phyloP scores from a whole-genome alignment of 2,329 filamentous ascomycete genomes.

The Fusarium sp. region DNA sequence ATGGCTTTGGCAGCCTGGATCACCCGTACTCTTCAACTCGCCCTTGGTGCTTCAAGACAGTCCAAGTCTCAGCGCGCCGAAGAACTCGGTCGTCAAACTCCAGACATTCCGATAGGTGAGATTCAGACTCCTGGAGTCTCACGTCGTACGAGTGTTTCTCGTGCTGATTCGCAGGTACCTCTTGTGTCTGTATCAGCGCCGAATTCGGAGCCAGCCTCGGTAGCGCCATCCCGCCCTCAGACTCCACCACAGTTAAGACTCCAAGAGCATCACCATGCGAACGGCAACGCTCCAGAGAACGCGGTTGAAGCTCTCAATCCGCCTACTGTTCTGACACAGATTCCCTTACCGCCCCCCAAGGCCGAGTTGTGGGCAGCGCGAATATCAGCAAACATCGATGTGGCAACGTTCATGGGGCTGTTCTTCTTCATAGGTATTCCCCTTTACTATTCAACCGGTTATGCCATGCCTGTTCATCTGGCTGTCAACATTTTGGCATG shows the following conservation, averaged over 20 bases:
- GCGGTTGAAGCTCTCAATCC: slow-evolving; percentile 36
- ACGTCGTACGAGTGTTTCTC: slow-evolving; percentile 42
- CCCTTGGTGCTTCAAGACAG: slow-evolving; percentile 64
- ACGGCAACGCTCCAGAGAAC: slow-evolving; percentile 28
- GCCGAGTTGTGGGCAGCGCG: slow-evolving; percentile 62
- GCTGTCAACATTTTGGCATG: slow-evolving; percentile 63
- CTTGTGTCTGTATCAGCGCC: slow-evolving; percentile 24
- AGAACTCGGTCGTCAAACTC: slow-evolving; percentile 52
- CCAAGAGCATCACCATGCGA: slow-evolving; percentile 44
- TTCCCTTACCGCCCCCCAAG: slow-evolving; percentile 56
- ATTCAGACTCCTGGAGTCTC: slow-evolving; percentile 43
- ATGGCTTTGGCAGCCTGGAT: slow-evolving; percentile 65
- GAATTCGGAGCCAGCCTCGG: slow-evolving; percentile 31
- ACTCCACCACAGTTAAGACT: slow-evolving; percentile 45
- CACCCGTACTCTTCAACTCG: slow-evolving; percentile 63
- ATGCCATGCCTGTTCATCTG: slow-evolving; percentile 62
- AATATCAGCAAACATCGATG: slow-evolving; percentile 59
- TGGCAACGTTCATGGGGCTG: slow-evolving; percentile 56
- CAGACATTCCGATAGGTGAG: slow-evolving; percentile 59
- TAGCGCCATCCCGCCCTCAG: slow-evolving; percentile 41
- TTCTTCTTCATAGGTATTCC: slow-evolving; percentile 65
- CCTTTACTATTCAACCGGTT: slow-evolving; percentile 63
- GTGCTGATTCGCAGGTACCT: slow-evolving; percentile 40
- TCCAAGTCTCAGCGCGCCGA: slow-evolving; percentile 63
- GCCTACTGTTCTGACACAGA: slow-evolving; percentile 50